Percentiles rank a stretch among this genome's conserved stretches.
phyloP scores from a whole-genome alignment of 495 filamentous ascomycete genomes.

The Cudoniella acicularis region DNA sequence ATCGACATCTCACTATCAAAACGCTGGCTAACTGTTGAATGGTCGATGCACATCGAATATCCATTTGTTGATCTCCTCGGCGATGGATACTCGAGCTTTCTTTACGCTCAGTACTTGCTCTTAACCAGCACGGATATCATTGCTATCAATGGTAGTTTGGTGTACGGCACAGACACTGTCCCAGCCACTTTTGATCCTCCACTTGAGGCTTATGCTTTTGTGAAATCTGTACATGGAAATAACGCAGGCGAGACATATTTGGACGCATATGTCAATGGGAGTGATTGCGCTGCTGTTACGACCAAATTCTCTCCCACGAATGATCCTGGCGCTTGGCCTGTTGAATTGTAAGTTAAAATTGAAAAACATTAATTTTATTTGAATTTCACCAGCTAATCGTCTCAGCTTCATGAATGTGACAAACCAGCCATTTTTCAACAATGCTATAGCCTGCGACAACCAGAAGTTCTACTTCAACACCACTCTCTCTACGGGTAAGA shows the following conservation, averaged over 20 bases:
- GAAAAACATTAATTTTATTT: not conserved
- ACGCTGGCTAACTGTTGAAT: not conserved
- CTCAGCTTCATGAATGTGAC: constrained; percentile 19
- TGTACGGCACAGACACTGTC: constrained; percentile 4
- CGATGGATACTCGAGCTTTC: constrained; percentile 22
- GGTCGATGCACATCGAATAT: constrained; percentile 11
- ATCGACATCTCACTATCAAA: not conserved
- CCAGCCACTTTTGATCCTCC: constrained; percentile 8
- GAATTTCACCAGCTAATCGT: not conserved
- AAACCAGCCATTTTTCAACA: constrained; percentile 15
- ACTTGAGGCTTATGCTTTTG: constrained; percentile 13
- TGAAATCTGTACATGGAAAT: not conserved
- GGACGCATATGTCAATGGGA: constrained; percentile 10
- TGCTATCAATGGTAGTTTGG: not conserved
- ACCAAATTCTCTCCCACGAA: constrained; percentile 1
- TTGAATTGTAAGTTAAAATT: constrained; percentile 4
- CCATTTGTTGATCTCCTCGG: constrained; percentile 21
- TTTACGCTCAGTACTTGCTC: constrained; percentile 7
- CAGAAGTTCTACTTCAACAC: constrained; percentile 18
- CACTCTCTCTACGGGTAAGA: constrained; percentile 12
- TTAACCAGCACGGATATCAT: not conserved
- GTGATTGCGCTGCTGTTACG: constrained; percentile 4
- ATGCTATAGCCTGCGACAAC: constrained; percentile 12
- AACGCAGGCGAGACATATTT: constrained; percentile 11
- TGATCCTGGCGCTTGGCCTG: not conserved